Percentiles rank a stretch among this genome's conserved stretches.
These are phyloP conservation scores for Silene latifolia DNA, from an alignment of 148 eudicot genomes.

Conservation along the genomic window DNA sequence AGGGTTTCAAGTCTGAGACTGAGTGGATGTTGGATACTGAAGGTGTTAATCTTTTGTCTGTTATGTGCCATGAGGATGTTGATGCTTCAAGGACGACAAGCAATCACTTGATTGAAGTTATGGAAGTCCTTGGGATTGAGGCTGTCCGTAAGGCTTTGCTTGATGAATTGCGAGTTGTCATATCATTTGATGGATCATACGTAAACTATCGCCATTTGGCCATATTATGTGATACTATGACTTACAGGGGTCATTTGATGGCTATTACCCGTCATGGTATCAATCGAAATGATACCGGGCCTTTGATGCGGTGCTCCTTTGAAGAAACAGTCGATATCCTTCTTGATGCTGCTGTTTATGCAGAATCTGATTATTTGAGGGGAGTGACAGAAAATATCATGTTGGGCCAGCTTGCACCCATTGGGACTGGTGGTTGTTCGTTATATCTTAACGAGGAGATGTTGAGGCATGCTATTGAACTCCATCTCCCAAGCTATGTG, in stretches of 20 bases:
- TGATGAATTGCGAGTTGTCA: constrained; percentile 93
- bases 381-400: constrained; percentile 97
- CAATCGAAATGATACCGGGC: constrained; percentile 91
- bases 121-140: constrained; percentile 96
- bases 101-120: constrained; percentile 94
- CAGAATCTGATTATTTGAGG: constrained; percentile 76
- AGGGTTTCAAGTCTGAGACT: constrained; percentile 72
- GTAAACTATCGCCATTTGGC: constrained; percentile 95
- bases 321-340: constrained; percentile 99
- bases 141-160: constrained; percentile 93
- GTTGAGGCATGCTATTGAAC: constrained; percentile 86
- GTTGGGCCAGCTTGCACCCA: constrained; percentile 97
- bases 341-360: constrained; percentile 96
- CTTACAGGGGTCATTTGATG: constrained; percentile 97
- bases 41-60: constrained; percentile 95
- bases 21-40: constrained; percentile 99
- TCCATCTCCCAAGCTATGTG: constrained; percentile 86
- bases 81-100: constrained; percentile 87
- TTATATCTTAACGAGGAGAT: constrained; percentile 84
- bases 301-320: constrained; percentile 97
- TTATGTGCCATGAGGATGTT: constrained; percentile 89
- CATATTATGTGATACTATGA: constrained; percentile 96
- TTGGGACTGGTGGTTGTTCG: constrained; percentile 91
- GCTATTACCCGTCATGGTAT: constrained; percentile 98
- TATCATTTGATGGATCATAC: constrained; percentile 96